A percentile compares a stretch with the other conserved stretches of the same genome.
Conservation (phyloP, 2,329 filamentous ascomycete genomes). For the Pseudocercospora crystallina region DNA sequence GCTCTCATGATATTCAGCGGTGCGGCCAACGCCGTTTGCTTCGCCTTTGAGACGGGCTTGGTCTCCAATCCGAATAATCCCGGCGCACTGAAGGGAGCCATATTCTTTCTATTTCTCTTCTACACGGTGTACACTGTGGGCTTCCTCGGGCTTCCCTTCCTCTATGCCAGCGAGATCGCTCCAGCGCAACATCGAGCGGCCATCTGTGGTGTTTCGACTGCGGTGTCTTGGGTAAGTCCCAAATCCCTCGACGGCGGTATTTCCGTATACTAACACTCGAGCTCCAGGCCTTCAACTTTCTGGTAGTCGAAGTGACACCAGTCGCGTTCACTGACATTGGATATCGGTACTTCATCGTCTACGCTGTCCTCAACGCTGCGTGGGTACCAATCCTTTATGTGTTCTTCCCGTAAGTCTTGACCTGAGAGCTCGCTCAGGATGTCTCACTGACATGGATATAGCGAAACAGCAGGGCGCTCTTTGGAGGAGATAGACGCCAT, state of each 20-base stretch:
- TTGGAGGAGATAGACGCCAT: slow-evolving; percentile 37
- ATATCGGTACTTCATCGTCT: slow-evolving; percentile 32
- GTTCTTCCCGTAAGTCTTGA: slow-evolving; percentile 24
- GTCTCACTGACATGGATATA: not conserved
- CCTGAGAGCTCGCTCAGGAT: too few species aligned
- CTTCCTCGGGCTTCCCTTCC: slow-evolving; percentile 25
- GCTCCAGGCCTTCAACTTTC: too few species aligned
- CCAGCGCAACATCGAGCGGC: slow-evolving; percentile 26
- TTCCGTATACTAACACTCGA: not conserved
- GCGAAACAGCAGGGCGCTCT: slow-evolving; percentile 26
- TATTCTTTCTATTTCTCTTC: slow-evolving; percentile 26
- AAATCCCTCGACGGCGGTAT: slow-evolving; percentile 20
- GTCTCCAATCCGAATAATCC: slow-evolving; percentile 6
- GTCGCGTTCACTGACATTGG: slow-evolving; percentile 30
- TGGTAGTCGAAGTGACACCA: slow-evolving; percentile 36
- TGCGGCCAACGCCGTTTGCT: slow-evolving; percentile 23
- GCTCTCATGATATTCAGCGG: slow-evolving; percentile 25
- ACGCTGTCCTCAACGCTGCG: slow-evolving; percentile 34
- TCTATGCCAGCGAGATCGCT: slow-evolving; percentile 26
- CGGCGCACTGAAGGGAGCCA: slow-evolving; percentile 9
- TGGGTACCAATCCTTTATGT: slow-evolving; percentile 25
- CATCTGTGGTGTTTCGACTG: slow-evolving; percentile 37
- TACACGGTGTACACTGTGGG: slow-evolving; percentile 26
- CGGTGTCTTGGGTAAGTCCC: slow-evolving; percentile 51
- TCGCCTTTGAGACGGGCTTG: slow-evolving; percentile 15